Evolutionary conservation across 176 grass and related monocot species (phyloP), one percentile per base, ranked within the genome.

Genomic region (Miscanthus lutarioriparius): DNA sequence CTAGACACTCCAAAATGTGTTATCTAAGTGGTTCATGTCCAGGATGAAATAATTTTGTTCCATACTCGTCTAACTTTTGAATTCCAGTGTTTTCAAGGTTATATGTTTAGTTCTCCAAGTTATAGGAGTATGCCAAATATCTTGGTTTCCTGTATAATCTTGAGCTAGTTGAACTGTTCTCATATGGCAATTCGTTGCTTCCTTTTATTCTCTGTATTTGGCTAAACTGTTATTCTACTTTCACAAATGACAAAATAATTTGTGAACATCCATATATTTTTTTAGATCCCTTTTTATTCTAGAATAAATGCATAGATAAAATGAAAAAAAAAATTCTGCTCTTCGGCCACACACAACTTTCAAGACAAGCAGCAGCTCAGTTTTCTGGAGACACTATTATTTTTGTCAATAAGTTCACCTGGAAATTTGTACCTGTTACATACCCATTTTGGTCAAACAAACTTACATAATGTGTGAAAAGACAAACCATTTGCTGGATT

Each of bases 391-490:
- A 74, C 41, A 80, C 17, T 73, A 64, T 9, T 20, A 2, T 32
- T 75, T 90, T 67, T 62, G 22, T 63, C 6, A 83, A 41, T 49
- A 80, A 80, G 27, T 74, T 62, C 45, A 76, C 74, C 56, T 26
- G 10, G 7, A 41, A n/a, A 39, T 84, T 11, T 70, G 22, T 39
- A 81, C 9, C 30, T 64, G 27, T 48, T 28, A 25, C 45, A 9
- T 64, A 4, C 39, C 47, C 58, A 79, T 72, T 61, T 13, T 70
- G 8, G 32, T 75, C 4, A 16, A 80, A 74, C 22, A 80, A 78
- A 83, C 74, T 82, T 82, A 36, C 67, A 79, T 45, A 78, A 49
- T 40, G 13, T 83, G 45, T 73, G 3, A 80, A 74, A 70, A 47
- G 11, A 84, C 33, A 64, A 87, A 87, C 30, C 32, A 70, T 75